A percentile compares a stretch with the other conserved stretches of the same genome.
Evolutionary conservation across 2,329 filamentous ascomycete genomes (phyloP).

Genomic region (Exophiala sideris): DNA sequence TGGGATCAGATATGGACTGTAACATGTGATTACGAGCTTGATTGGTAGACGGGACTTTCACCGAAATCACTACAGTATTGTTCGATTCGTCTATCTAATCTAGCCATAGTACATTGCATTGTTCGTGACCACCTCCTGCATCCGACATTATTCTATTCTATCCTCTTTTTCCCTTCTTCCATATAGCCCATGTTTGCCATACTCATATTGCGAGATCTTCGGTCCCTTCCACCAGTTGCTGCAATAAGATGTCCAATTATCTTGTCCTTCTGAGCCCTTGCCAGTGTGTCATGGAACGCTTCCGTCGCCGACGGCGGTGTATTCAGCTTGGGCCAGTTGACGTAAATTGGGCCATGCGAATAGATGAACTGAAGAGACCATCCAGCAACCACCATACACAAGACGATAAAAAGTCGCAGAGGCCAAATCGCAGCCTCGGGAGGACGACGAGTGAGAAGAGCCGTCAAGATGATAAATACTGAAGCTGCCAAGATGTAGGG

Average conservation of each 20-base stretch:
- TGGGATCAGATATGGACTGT: background rate
- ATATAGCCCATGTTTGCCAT: conserved; percentile 77
- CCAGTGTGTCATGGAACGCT: conserved; percentile 81
- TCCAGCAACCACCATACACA: conserved; percentile 68
- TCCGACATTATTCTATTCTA: conserved; percentile 54
- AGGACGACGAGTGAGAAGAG: conserved; percentile 66
- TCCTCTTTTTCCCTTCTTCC: conserved; percentile 98
- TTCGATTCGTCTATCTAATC: no score
- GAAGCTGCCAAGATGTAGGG: conserved; percentile 87
- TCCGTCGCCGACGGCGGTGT: conserved; percentile 82
- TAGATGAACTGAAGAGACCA: conserved; percentile 77
- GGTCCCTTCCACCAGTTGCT: conserved; percentile 42
- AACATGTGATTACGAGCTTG: no score
- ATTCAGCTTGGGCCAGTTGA: conserved; percentile 97
- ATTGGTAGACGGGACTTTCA: no score
- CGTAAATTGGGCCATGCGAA: conserved; percentile 86
- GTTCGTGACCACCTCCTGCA: background rate
- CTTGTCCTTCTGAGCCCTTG: conserved; percentile 75
- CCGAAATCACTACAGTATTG: no score
- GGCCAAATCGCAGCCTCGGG: conserved; percentile 76
- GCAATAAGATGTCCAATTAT: conserved; percentile 71
- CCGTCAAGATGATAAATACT: conserved; percentile 76
- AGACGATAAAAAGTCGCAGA: conserved; percentile 73
- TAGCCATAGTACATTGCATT: no score
- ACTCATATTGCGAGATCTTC: conserved; percentile 79